phyloP scores from a whole-genome alignment of 495 filamentous ascomycete species.

The Daldinia caldariorum region DNA sequence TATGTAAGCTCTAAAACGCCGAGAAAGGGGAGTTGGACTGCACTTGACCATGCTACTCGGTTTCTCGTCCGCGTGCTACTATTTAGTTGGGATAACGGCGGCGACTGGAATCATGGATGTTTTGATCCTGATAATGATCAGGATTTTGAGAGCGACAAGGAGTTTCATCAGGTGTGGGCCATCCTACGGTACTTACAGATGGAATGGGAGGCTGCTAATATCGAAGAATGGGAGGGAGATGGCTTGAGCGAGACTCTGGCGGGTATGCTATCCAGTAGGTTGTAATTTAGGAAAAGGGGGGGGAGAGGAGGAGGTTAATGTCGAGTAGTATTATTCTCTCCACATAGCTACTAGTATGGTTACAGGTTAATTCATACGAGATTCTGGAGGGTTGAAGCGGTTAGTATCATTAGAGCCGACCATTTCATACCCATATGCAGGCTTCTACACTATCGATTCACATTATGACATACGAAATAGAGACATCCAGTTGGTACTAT shows the following conservation, averaged over 20 bases:
- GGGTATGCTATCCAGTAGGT: constrained; percentile 11
- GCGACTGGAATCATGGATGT: constrained; percentile 42
- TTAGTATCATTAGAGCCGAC: neutral
- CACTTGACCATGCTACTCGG: constrained; percentile 39
- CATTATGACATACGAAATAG: neutral
- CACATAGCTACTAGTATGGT: neutral
- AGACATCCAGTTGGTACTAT: neutral
- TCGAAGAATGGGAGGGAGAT: constrained; percentile 40
- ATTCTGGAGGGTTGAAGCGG: neutral
- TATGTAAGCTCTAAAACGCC: constrained; percentile 18
- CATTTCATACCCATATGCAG: neutral
- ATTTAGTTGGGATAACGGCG: constrained; percentile 44
- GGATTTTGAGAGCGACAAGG: constrained; percentile 36
- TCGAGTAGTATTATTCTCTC: neutral
- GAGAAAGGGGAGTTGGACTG: constrained; percentile 33
- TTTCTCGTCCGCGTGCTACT: constrained; percentile 42
- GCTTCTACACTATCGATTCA: neutral
- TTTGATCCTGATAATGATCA: constrained; percentile 39
- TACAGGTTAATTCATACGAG: neutral
- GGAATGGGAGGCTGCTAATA: constrained; percentile 45
- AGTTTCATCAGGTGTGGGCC: constrained; percentile 45
- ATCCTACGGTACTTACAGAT: constrained; percentile 44
- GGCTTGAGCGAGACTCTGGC: constrained; percentile 11
- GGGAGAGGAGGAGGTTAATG: neutral
- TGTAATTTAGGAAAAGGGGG: neutral